Evolutionary conservation across 148 eudicot species (phyloP).

Genomic region (Vaccinium corymbosum): DNA sequence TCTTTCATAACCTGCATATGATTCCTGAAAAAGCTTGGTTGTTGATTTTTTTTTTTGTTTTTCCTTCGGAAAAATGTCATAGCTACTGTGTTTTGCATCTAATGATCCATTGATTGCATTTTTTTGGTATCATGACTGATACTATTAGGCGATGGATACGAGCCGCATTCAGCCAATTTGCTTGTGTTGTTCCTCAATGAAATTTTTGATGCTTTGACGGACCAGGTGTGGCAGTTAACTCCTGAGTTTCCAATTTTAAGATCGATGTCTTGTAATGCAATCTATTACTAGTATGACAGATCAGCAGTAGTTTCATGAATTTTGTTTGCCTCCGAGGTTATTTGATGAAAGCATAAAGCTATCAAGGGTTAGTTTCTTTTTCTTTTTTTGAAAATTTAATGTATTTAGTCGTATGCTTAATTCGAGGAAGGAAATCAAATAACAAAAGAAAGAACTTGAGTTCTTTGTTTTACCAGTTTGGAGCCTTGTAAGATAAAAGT

Average conservation of each 20-base stretch:
- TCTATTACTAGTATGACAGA: background rate
- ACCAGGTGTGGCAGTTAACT: constrained; percentile 10
- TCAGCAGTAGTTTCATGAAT: background rate
- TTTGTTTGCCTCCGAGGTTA: background rate
- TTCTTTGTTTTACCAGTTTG: too few relatives aligned
- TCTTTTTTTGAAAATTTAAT: too few relatives aligned
- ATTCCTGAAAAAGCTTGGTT: background rate
- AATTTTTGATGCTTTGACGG: background rate
- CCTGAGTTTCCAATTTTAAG: background rate
- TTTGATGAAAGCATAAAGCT: background rate
- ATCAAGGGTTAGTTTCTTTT: background rate
- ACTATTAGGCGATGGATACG: constrained; percentile 41
- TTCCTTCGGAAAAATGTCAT: background rate
- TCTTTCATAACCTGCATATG: background rate
- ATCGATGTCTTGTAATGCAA: background rate
- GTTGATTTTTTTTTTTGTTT: background rate
- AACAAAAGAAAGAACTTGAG: too few relatives aligned
- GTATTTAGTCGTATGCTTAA: too few relatives aligned
- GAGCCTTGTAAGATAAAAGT: too few relatives aligned
- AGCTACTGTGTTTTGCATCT: background rate
- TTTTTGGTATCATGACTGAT: background rate
- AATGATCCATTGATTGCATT: background rate
- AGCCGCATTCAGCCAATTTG: constrained; percentile 28
- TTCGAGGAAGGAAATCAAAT: too few relatives aligned
- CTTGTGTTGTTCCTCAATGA: background rate